Conservation (phyloP, 495 filamentous ascomycete genomes). For the Aspergillus wentii region DNA sequence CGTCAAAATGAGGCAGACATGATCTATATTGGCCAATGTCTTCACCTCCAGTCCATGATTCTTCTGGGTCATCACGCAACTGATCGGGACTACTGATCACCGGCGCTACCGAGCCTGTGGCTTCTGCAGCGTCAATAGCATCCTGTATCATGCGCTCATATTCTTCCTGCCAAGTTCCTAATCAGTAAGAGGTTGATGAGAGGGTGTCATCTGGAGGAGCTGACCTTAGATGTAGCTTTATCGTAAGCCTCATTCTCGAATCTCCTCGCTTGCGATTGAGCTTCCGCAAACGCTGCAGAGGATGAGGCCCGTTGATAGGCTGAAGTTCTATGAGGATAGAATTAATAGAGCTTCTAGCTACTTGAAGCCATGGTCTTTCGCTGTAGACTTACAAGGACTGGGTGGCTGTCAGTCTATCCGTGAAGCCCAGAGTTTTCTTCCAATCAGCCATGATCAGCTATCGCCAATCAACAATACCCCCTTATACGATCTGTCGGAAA, state of each 20-base stretch:
- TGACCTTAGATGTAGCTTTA: constrained; percentile 36
- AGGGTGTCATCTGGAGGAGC: constrained; percentile 1
- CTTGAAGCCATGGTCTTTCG: background rate
- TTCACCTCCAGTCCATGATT: constrained; percentile 31
- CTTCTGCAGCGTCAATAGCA: constrained; percentile 34
- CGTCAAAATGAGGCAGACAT: constrained; percentile 66
- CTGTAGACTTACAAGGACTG: constrained; percentile 36
- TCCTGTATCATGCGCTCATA: constrained; percentile 42
- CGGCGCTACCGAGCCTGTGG: constrained; percentile 11
- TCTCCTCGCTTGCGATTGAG: constrained; percentile 35
- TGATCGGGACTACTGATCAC: constrained; percentile 15
- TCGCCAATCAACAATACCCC: too few species aligned
- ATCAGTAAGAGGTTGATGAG: background rate
- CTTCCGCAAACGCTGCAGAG: constrained; percentile 32
- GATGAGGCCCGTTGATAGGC: constrained; percentile 37
- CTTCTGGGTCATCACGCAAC: constrained; percentile 7
- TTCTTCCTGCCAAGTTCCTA: constrained; percentile 30
- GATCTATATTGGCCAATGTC: constrained; percentile 65
- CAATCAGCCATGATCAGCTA: constrained; percentile 38
- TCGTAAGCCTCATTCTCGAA: constrained; percentile 36
- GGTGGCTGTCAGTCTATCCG: constrained; percentile 45
- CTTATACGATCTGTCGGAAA: too few species aligned
- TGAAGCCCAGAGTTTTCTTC: constrained; percentile 41
- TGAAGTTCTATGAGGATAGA: constrained; percentile 36
- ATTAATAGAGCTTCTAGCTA: too few species aligned